Evolutionary conservation across 371 early-diverging fungal genomes (phyloP).

Genomic region (Apophysomyces sp.): DNA sequence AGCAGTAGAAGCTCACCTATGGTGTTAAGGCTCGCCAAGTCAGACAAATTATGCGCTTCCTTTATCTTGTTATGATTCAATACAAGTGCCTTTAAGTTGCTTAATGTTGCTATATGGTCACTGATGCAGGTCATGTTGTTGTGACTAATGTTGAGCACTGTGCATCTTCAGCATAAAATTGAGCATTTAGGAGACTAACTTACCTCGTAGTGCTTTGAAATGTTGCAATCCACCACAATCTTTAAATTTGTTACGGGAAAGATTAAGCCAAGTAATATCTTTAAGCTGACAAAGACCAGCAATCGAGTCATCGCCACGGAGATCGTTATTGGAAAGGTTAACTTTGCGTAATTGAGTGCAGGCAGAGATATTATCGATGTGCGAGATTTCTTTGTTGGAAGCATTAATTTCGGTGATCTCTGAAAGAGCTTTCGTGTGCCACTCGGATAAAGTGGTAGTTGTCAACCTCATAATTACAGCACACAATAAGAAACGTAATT

Average conservation of each 20-base stretch:
- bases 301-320: constrained; percentile 53
- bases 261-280: constrained; percentile 64
- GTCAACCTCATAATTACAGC: constrained; percentile 56
- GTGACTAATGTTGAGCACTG: constrained; percentile 75
- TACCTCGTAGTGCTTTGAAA: constrained; percentile 65
- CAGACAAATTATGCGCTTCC: constrained; percentile 62
- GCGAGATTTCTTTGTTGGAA: constrained; percentile 57
- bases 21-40: constrained; percentile 66
- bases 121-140: constrained; percentile 71
- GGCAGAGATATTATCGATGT: constrained; percentile 68
- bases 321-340: constrained; percentile 64
- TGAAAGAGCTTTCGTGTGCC: constrained; percentile 30
- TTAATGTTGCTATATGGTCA: constrained; percentile 52
- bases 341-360: constrained; percentile 69
- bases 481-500: neutral
- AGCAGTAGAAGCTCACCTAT: constrained; percentile 43
- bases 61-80: constrained; percentile 75
- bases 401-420: constrained; percentile 53
- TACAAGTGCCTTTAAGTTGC: constrained; percentile 79
- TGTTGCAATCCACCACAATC: constrained; percentile 59
- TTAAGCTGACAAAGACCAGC: constrained; percentile 54
- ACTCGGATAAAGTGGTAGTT: constrained; percentile 36
- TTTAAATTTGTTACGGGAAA: constrained; percentile 65
- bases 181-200: constrained; percentile 3
- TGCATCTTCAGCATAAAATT: neutral